Percentiles rank a stretch among this genome's conserved stretches.
Evolutionary conservation across 2,329 filamentous ascomycete species (phyloP).

Genomic region (Penicillium paneum): DNA sequence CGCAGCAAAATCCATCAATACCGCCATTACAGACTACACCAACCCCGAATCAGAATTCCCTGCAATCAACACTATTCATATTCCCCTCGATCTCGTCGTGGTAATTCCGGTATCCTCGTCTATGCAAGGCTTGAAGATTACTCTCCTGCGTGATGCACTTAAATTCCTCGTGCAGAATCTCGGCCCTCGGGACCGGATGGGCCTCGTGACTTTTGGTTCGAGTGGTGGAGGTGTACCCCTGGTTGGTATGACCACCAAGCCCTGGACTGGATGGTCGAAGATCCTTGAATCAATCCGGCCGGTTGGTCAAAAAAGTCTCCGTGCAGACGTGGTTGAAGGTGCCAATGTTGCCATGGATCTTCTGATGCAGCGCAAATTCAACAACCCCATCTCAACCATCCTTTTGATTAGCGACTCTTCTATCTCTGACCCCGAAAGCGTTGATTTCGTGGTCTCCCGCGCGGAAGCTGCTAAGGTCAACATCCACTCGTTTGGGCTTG

Average conservation of each 20-base stretch:
- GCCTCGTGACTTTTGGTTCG: slow-evolving; percentile 92
- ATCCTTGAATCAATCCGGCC: slow-evolving; percentile 84
- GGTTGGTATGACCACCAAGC: slow-evolving; percentile 97
- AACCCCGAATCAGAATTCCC: slow-evolving; percentile 60
- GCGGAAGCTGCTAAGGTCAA: slow-evolving; percentile 96
- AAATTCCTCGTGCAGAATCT: slow-evolving; percentile 88
- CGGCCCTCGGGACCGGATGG: slow-evolving; percentile 93
- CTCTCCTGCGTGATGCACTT: slow-evolving; percentile 83
- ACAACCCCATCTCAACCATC: slow-evolving; percentile 92
- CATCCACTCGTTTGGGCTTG: slow-evolving; percentile 94
- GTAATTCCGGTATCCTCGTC: slow-evolving; percentile 97
- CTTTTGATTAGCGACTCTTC: slow-evolving; percentile 97
- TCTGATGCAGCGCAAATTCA: slow-evolving; percentile 94
- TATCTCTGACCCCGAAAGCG: slow-evolving; percentile 87
- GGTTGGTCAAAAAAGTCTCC: slow-evolving; percentile 92
- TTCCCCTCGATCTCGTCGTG: slow-evolving; percentile 91
- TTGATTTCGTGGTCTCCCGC: slow-evolving; percentile 94
- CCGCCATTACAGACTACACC: slow-evolving; percentile 89
- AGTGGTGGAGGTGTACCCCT: slow-evolving; percentile 89
- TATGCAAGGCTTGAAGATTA: slow-evolving; percentile 99
- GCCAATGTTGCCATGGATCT: slow-evolving; percentile 98
- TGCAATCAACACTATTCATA: slow-evolving; percentile 71
- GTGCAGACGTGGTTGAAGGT: slow-evolving; percentile 94
- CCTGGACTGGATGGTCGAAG: slow-evolving; percentile 87
- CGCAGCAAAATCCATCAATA: slow-evolving; percentile 75